A percentile compares a stretch with the other conserved stretches of the same genome.
These are phyloP conservation scores for Globisporangium heterothallicum DNA, from an alignment of 352 stramenopile species.

Conservation along the genomic window DNA sequence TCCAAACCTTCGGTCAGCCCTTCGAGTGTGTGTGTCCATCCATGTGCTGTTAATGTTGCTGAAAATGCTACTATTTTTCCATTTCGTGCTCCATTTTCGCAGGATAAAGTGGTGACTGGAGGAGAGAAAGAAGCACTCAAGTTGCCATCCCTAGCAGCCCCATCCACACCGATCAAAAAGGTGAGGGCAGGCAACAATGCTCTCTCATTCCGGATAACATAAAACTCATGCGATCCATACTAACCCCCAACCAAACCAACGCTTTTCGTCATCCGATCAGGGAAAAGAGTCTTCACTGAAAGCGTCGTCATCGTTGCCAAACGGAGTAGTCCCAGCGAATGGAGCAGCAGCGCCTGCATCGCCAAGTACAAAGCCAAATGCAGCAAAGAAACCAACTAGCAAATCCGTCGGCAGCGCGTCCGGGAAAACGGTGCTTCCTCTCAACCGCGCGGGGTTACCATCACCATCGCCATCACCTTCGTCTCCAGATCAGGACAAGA, in stretches of 20 bases:
- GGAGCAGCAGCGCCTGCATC: background rate
- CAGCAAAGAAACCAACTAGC: background rate
- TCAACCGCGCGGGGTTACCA: background rate
- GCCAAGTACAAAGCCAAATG: background rate
- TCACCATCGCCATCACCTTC: background rate
- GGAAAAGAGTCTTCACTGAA: background rate
- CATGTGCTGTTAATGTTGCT: background rate
- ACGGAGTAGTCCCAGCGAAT: background rate
- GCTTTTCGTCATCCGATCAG: background rate
- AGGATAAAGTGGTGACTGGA: conserved; percentile 11
- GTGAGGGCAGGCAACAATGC: too few species aligned
- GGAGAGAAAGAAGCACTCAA: conserved; percentile 37
- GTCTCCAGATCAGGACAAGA: conserved; percentile 4
- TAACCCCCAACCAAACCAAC: too few species aligned
- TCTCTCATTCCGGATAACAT: background rate
- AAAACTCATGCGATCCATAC: background rate
- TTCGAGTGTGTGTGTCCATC: background rate
- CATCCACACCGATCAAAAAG: conserved; percentile 28
- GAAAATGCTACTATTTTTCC: too few species aligned
- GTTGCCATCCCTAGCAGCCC: conserved; percentile 27
- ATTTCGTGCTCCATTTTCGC: background rate
- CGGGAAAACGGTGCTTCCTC: background rate
- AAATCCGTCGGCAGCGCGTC: background rate
- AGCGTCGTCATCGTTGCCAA: background rate
- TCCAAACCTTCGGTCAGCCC: background rate